A percentile compares a stretch with the other conserved stretches of the same genome.
phyloP scores from a whole-genome alignment of 768 basidiomycete species.

The Panus rudis region DNA sequence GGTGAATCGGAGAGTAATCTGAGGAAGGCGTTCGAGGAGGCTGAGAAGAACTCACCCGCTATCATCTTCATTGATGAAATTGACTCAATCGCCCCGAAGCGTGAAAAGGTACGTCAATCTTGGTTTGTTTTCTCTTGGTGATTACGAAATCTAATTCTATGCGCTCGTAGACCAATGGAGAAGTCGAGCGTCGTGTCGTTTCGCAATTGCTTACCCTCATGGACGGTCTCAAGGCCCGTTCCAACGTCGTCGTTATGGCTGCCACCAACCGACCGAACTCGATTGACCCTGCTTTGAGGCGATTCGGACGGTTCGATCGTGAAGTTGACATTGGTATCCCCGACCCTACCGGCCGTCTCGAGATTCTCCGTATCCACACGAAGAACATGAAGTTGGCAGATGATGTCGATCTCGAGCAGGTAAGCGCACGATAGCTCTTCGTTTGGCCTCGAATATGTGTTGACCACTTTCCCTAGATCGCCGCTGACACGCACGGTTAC shows the following conservation, averaged over 20 bases:
- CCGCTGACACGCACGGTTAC: conserved; percentile 98
- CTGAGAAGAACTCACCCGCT: conserved; percentile 98
- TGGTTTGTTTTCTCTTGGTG: not conserved
- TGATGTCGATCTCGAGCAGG: conserved; percentile 96
- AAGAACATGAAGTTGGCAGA: conserved; percentile 99
- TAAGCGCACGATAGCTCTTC: no score
- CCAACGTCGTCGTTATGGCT: conserved; percentile 99
- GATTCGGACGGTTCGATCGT: conserved; percentile 98
- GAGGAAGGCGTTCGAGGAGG: conserved; percentile 98
- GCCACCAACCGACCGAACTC: conserved; percentile 99
- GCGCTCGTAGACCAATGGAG: conserved; percentile 80
- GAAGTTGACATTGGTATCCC: conserved; percentile 99
- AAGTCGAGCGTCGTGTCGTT: conserved; percentile 98
- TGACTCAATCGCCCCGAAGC: conserved; percentile 98
- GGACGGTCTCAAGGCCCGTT: conserved; percentile 98
- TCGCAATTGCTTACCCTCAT: conserved; percentile 97
- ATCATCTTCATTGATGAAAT: conserved; percentile 99
- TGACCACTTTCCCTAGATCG: conserved; percentile 56
- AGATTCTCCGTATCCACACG: conserved; percentile 98
- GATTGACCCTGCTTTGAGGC: conserved; percentile 96
- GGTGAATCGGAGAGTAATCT: conserved; percentile 97
- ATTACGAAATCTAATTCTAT: conserved; percentile 3
- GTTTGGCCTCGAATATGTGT: no score
- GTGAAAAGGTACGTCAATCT: conserved; percentile 86
- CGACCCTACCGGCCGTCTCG: conserved; percentile 96